Percentiles rank a stretch among this genome's conserved stretches.
Conservation (phyloP, 148 eudicot genomes). For the Mesembryanthemum crystallinum region DNA sequence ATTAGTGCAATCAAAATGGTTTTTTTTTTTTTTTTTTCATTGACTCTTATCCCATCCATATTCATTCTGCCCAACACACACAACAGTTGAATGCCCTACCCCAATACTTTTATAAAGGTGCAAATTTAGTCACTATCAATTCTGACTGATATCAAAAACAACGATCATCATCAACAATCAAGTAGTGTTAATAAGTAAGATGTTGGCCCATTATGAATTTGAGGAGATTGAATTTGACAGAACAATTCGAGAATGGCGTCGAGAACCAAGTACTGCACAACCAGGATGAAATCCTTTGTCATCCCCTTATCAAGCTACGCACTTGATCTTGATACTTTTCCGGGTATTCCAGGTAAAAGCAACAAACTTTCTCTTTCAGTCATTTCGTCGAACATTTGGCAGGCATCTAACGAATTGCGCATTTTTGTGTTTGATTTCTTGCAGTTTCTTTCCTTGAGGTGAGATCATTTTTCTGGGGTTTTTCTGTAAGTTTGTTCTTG, state of each 20-base stretch:
- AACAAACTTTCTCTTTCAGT: neutral
- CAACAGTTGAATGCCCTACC: too few species aligned
- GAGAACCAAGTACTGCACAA: constrained; percentile 80
- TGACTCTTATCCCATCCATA: too few species aligned
- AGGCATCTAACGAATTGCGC: constrained; percentile 10
- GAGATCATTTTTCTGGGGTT: constrained; percentile 23
- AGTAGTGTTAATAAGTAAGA: too few species aligned
- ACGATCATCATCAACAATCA: too few species aligned
- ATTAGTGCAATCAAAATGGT: too few species aligned
- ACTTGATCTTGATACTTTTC: constrained; percentile 64
- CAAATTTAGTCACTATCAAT: too few species aligned
- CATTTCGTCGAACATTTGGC: constrained; percentile 12
- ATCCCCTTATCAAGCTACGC: constrained; percentile 76
- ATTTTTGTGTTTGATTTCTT: constrained; percentile 23
- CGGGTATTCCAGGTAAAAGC: constrained; percentile 53
- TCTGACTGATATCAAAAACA: too few species aligned
- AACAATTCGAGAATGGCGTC: constrained; percentile 76
- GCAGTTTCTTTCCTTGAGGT: constrained; percentile 99
- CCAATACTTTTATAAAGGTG: too few species aligned
- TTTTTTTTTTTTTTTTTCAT: too few species aligned
- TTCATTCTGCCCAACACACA: too few species aligned
- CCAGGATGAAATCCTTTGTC: constrained; percentile 81
- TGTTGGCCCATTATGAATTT: neutral
- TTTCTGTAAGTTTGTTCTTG: constrained; percentile 1
- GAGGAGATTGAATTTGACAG: constrained; percentile 33